Percentiles rank a stretch among this genome's conserved stretches.
phyloP scores from a whole-genome alignment of 371 early-diverging fungal genomes.

The Syncephalastrum racemosum region DNA sequence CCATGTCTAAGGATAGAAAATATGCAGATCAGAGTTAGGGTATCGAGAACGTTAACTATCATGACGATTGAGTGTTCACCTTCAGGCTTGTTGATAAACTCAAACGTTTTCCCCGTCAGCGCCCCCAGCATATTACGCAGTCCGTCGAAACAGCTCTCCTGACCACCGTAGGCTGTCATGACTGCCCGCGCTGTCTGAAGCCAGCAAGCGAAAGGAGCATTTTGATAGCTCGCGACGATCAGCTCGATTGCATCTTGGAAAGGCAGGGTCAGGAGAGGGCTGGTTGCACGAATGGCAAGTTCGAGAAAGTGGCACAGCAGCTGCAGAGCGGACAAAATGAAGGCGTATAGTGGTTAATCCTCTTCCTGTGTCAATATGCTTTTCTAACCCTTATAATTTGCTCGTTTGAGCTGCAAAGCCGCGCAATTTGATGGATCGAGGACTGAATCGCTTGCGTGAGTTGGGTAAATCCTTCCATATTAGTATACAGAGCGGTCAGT shows the following conservation, averaged over 20 bases:
- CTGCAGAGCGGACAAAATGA: conserved; percentile 1
- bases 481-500: conserved; percentile 20
- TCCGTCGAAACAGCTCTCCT: conserved; percentile 27
- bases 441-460: conserved; percentile 34
- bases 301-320: conserved; percentile 52
- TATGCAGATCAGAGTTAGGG: neutral
- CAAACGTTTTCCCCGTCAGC: conserved; percentile 49
- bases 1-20: conserved; percentile 39
- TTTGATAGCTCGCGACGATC: conserved; percentile 41
- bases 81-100: conserved; percentile 46
- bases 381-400: conserved; percentile 32
- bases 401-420: conserved; percentile 36
- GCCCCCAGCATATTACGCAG: conserved; percentile 43
- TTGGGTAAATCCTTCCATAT: conserved; percentile 29
- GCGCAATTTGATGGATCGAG: conserved; percentile 27
- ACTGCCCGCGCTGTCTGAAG: conserved; percentile 54
- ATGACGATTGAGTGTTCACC: conserved; percentile 26
- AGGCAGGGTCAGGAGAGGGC: conserved; percentile 43
- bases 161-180: conserved; percentile 60
- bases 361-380: neutral
- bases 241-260: conserved; percentile 37
- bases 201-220: conserved; percentile 52
- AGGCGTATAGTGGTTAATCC: neutral
- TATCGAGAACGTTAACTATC: neutral
- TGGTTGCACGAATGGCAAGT: conserved; percentile 52